Percentiles rank a stretch among this genome's conserved stretches.
phyloP scores from a whole-genome alignment of 768 basidiomycete species.

The Hemileccinum impolitum region DNA sequence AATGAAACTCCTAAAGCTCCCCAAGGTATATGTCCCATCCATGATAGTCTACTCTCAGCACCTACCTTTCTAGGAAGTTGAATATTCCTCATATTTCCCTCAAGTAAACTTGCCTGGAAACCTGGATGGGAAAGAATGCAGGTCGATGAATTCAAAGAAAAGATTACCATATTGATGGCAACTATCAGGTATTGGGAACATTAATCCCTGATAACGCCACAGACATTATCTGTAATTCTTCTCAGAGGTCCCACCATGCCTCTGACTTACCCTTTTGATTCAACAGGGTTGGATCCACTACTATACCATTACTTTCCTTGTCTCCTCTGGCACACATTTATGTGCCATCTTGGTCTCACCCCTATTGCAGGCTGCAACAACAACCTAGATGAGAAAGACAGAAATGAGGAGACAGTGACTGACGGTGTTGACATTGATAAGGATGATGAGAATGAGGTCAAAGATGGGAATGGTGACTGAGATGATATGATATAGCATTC shows the following conservation, averaged over 20 bases:
- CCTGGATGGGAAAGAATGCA: conserved; percentile 44
- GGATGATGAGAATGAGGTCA: no score
- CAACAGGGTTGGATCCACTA: conserved; percentile 66
- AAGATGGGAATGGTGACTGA: no score
- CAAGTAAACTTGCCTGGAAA: conserved; percentile 46
- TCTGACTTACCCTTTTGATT: neutral
- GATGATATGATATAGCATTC: no score
- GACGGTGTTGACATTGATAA: no score
- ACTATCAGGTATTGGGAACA: conserved; percentile 33
- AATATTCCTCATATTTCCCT: conserved; percentile 44
- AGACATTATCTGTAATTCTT: conserved; percentile 51
- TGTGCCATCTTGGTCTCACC: conserved; percentile 36
- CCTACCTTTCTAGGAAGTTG: conserved; percentile 42
- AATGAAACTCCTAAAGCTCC: no score
- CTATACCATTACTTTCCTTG: conserved; percentile 59
- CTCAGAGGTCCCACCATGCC: neutral
- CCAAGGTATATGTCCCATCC: neutral
- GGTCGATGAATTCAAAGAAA: conserved; percentile 22
- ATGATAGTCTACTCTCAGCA: conserved; percentile 46
- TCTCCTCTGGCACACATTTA: conserved; percentile 48
- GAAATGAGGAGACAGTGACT: no score
- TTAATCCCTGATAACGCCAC: conserved; percentile 40
- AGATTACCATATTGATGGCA: conserved; percentile 40
- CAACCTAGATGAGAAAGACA: no score
- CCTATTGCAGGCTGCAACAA: no score